phyloP scores from a whole-genome alignment of 2,329 filamentous ascomycete genomes.

The Diplodia seriata region DNA sequence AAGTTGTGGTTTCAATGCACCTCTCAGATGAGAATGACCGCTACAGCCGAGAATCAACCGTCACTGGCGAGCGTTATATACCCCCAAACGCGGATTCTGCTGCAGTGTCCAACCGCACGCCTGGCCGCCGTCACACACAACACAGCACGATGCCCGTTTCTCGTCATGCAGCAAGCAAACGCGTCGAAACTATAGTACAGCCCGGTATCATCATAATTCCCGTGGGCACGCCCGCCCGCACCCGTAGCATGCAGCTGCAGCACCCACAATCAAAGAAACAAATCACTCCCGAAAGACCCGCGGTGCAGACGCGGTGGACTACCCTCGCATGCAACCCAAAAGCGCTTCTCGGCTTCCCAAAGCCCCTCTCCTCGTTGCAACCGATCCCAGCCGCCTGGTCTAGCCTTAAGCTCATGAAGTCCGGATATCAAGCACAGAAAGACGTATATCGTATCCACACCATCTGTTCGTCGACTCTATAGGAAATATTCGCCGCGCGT shows the following conservation, averaged over 20 bases:
- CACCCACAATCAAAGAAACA: slow-evolving; percentile 27
- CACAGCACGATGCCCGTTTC: slow-evolving; percentile 10
- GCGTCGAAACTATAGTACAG: slow-evolving; percentile 32
- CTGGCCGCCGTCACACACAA: not conserved
- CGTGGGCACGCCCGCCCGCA: slow-evolving; percentile 24
- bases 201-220: slow-evolving; percentile 25
- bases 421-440: slow-evolving; percentile 34
- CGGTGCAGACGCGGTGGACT: slow-evolving; percentile 21
- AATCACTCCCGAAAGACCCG: slow-evolving; percentile 18
- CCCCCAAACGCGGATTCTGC: not conserved
- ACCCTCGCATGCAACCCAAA: slow-evolving; percentile 27
- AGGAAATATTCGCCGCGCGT: slow-evolving; percentile 60
- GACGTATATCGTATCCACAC: slow-evolving; percentile 33
- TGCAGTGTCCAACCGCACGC: not conserved
- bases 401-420: slow-evolving; percentile 32
- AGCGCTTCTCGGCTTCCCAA: slow-evolving; percentile 21
- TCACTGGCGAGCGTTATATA: slow-evolving; percentile 11
- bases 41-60: slow-evolving; percentile 26
- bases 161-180: slow-evolving; percentile 14
- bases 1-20: slow-evolving; percentile 32
- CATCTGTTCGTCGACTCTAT: slow-evolving; percentile 40
- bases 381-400: slow-evolving; percentile 24
- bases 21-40: slow-evolving; percentile 33
- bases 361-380: slow-evolving; percentile 13
- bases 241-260: slow-evolving; percentile 30